Percentiles rank a stretch among this genome's conserved stretches.
Evolutionary conservation across 164 flowering plant species (phyloP).

Genomic region (Akebia trifoliata): DNA sequence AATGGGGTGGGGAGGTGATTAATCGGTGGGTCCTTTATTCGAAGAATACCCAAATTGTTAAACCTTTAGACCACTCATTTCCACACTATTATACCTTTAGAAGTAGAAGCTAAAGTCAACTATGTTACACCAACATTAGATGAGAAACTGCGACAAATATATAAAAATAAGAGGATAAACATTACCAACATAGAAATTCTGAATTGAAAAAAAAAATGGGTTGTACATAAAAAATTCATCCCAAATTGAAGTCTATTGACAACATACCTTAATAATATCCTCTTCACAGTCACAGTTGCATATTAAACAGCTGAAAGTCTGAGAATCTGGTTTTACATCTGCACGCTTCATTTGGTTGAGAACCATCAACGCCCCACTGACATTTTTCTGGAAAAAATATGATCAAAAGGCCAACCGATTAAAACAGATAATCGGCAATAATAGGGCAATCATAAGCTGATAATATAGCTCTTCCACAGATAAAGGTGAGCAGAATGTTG

Average conservation of each 20-base stretch:
- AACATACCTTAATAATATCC: conserved; percentile 68
- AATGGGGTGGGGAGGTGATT: no score
- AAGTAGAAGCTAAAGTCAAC: no score
- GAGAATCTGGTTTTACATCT: conserved; percentile 66
- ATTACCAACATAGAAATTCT: no score
- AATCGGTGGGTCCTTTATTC: no score
- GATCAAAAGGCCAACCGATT: not conserved
- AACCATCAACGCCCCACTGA: conserved; percentile 42
- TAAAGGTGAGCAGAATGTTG: no score
- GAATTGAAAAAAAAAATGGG: not conserved
- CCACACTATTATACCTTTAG: no score
- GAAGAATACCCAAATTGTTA: no score
- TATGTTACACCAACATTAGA: no score
- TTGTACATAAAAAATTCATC: not conserved
- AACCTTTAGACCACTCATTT: no score
- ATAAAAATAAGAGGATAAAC: no score
- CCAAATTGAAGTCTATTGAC: not conserved
- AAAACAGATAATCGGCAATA: not conserved
- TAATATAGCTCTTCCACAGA: no score
- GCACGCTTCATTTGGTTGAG: conserved; percentile 70
- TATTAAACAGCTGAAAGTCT: conserved; percentile 69
- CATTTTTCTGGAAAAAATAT: conserved; percentile 54
- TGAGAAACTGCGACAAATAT: no score
- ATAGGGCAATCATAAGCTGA: conserved; percentile 4
- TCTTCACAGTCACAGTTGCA: conserved; percentile 44